Evolutionary conservation across 495 filamentous ascomycete species (phyloP).

Genomic region (Aspergillus indologenus): DNA sequence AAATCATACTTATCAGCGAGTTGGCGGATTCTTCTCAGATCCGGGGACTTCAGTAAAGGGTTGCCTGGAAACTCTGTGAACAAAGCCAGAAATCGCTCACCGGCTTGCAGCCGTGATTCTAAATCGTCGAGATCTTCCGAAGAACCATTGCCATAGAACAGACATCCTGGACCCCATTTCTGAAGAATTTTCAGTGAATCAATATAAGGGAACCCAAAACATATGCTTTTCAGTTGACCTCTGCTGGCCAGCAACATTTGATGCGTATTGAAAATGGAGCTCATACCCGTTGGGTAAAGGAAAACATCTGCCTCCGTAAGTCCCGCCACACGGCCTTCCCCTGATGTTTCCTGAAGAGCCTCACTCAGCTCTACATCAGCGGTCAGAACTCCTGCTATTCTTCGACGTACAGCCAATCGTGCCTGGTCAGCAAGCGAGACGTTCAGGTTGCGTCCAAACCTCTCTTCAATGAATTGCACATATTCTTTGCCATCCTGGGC

Average conservation of each 20-base stretch:
- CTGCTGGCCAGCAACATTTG: conserved; percentile 61
- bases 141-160: conserved; percentile 86
- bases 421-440: conserved; percentile 72
- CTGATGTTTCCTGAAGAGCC: conserved; percentile 49
- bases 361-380: conserved; percentile 66
- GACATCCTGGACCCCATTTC: conserved; percentile 88
- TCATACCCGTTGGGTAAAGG: conserved; percentile 89
- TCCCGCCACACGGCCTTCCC: conserved; percentile 55
- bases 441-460: conserved; percentile 89
- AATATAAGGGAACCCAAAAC: conserved; percentile 80
- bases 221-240: conserved; percentile 35
- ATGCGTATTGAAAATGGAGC: conserved; percentile 86
- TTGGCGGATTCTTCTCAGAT: conserved; percentile 72
- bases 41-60: conserved; percentile 79
- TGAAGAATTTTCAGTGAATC: conserved; percentile 93
- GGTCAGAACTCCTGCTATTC: conserved; percentile 84
- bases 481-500: conserved; percentile 60
- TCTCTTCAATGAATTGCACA: conserved; percentile 83
- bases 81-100: conserved; percentile 77
- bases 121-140: conserved; percentile 82
- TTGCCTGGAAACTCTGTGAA: conserved; percentile 97
- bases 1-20: conserved; percentile 86
- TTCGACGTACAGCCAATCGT: conserved; percentile 76
- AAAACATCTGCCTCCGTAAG: conserved; percentile 88
- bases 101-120: conserved; percentile 63